A percentile compares a stretch with the other conserved stretches of the same genome.
These are phyloP conservation scores for Atkinsonella texensis DNA, from an alignment of 2,329 filamentous ascomycete species.

Conservation along the genomic window DNA sequence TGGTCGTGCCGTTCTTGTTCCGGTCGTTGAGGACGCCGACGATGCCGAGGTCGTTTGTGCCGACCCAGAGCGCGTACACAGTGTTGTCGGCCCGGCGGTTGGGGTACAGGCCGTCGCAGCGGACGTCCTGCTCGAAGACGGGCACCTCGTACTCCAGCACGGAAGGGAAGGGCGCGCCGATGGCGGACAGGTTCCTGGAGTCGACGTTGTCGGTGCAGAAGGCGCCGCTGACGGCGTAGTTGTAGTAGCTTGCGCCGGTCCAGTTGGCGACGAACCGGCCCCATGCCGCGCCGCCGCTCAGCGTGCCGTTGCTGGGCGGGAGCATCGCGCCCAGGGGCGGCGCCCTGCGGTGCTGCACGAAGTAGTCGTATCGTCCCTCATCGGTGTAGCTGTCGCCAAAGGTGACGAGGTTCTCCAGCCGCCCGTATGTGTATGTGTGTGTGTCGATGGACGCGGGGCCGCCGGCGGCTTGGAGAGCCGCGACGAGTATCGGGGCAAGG, in stretches of 20 bases:
- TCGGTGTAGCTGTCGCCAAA: slow-evolving; percentile 74
- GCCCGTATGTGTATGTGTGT: neutral
- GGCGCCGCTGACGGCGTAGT: slow-evolving; percentile 64
- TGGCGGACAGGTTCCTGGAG: slow-evolving; percentile 35
- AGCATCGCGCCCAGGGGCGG: slow-evolving; percentile 48
- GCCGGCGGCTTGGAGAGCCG: neutral
- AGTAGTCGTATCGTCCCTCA: slow-evolving; percentile 54
- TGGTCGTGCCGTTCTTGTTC: slow-evolving; percentile 44
- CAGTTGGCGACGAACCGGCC: slow-evolving; percentile 51
- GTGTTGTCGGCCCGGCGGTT: slow-evolving; percentile 43
- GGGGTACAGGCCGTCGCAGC: slow-evolving; percentile 26
- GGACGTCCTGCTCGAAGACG: slow-evolving; percentile 39
- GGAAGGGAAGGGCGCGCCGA: slow-evolving; percentile 47
- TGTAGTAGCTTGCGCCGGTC: slow-evolving; percentile 43
- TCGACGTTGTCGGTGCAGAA: slow-evolving; percentile 60
- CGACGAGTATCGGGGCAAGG: neutral
- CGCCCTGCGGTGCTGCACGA: slow-evolving; percentile 44
- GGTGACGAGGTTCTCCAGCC: slow-evolving; percentile 42
- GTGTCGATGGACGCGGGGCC: neutral
- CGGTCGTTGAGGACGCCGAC: slow-evolving; percentile 53
- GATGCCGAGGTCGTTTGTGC: slow-evolving; percentile 65
- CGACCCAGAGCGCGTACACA: slow-evolving; percentile 68
- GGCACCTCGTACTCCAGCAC: slow-evolving; percentile 50
- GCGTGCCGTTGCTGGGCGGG: slow-evolving; percentile 36
- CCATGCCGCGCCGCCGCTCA: slow-evolving; percentile 58